These are phyloP conservation scores for Rhodocollybia butyracea DNA, from an alignment of 768 basidiomycete genomes.

Conservation along the genomic window DNA sequence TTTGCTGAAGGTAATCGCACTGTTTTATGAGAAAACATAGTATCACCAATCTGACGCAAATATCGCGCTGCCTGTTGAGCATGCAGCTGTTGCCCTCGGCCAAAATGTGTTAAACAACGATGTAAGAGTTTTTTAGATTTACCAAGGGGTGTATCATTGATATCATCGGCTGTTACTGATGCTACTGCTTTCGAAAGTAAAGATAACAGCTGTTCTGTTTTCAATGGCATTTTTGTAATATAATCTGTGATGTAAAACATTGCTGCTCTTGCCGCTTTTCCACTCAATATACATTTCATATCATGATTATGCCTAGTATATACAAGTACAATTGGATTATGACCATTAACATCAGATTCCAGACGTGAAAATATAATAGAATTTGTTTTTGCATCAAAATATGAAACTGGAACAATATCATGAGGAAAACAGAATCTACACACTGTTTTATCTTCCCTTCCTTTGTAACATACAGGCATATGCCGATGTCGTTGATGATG, in stretches of 20 bases:
- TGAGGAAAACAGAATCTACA: slow-evolving; percentile 34
- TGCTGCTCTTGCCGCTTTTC: slow-evolving; percentile 28
- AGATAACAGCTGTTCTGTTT: slow-evolving; percentile 22
- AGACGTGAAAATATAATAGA: slow-evolving; percentile 24
- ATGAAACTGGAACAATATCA: slow-evolving; percentile 22
- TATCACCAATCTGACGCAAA: slow-evolving; percentile 21
- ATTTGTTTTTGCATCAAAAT: slow-evolving; percentile 27
- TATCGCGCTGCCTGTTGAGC: slow-evolving; percentile 31
- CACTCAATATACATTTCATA: slow-evolving; percentile 30
- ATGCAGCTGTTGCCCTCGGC: too few species aligned
- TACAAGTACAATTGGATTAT: slow-evolving; percentile 29
- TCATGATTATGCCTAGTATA: slow-evolving; percentile 33
- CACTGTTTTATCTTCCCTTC: neutral
- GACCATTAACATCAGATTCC: slow-evolving; percentile 27
- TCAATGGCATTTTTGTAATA: slow-evolving; percentile 29
- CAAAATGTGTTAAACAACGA: slow-evolving; percentile 27
- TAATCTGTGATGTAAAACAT: slow-evolving; percentile 35
- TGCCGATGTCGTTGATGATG: neutral
- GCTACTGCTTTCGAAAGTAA: slow-evolving; percentile 22
- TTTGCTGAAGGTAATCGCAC: slow-evolving; percentile 21
- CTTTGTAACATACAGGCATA: neutral
- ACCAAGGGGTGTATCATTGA: neutral
- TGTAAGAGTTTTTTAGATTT: slow-evolving; percentile 22
- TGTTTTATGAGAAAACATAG: slow-evolving; percentile 23
- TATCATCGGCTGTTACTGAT: neutral